Percentiles rank a stretch among this genome's conserved stretches.
Evolutionary conservation across 345 rosid species (phyloP).

Genomic region (Salix caprea): DNA sequence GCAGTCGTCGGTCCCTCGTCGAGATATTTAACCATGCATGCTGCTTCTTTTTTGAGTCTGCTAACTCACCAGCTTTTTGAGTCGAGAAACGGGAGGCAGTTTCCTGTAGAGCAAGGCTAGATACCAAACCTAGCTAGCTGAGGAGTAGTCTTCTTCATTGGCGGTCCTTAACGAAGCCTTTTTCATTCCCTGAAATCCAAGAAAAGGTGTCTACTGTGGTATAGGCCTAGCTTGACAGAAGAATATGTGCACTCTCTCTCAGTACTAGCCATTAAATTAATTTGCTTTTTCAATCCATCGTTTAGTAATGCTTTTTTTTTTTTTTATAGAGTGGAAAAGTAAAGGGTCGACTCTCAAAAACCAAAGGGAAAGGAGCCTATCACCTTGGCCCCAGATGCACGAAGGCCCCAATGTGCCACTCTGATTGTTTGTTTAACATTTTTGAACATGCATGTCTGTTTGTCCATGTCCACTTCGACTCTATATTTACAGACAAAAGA

Average conservation of each 20-base stretch:
- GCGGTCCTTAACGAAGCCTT: neutral
- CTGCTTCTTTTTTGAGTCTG: neutral
- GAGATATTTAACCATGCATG: neutral
- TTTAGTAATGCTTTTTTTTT: neutral
- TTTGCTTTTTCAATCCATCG: conserved; percentile 25
- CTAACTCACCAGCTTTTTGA: neutral
- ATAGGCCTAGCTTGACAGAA: neutral
- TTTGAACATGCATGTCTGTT: neutral
- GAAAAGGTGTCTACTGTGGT: neutral
- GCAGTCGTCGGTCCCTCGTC: neutral
- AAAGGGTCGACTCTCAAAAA: conserved; percentile 8
- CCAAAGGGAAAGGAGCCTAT: neutral
- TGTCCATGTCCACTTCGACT: conserved; percentile 2
- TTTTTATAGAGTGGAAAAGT: conserved; percentile 9
- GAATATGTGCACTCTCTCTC: conserved; percentile 29
- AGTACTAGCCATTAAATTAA: conserved; percentile 28
- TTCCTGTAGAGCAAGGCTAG: neutral
- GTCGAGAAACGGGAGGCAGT: neutral
- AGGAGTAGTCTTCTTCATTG: neutral
- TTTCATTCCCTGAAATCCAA: neutral
- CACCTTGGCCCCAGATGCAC: neutral
- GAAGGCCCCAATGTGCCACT: neutral
- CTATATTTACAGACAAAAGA: conserved; percentile 10
- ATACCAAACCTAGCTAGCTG: neutral
- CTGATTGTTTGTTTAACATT: neutral